Evolutionary conservation across 2,329 filamentous ascomycete species (phyloP).

Genomic region (Phyllosticta ampelicida): DNA sequence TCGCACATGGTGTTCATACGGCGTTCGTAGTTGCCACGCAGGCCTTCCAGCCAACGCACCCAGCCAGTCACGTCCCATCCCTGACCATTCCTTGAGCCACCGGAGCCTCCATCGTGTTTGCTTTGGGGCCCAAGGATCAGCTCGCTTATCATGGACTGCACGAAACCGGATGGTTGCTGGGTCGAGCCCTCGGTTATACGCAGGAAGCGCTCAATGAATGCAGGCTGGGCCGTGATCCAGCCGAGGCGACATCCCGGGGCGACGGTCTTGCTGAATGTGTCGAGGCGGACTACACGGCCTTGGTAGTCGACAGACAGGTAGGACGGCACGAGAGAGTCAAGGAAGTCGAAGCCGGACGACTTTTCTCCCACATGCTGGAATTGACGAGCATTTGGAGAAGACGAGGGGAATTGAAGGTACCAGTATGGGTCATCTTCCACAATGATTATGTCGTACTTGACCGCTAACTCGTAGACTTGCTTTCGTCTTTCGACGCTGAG

Average conservation of each 20-base stretch:
- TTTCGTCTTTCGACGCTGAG: constrained; percentile 62
- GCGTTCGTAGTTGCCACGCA: constrained; percentile 73
- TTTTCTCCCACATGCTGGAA: constrained; percentile 26
- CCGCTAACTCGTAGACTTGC: constrained; percentile 70
- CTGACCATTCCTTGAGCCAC: constrained; percentile 40
- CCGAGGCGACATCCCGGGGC: constrained; percentile 83
- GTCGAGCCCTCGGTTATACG: constrained; percentile 69
- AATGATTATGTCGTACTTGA: constrained; percentile 79
- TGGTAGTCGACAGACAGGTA: constrained; percentile 74
- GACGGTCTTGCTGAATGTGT: constrained; percentile 90
- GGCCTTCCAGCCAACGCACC: constrained; percentile 81
- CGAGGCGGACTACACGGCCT: constrained; percentile 77
- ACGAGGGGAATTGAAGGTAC: constrained; percentile 81
- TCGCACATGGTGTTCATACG: constrained; percentile 73
- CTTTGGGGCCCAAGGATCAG: constrained; percentile 62
- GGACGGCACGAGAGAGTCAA: constrained; percentile 74
- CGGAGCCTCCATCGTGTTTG: constrained; percentile 34
- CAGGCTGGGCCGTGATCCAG: constrained; percentile 80
- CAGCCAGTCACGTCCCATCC: constrained; percentile 77
- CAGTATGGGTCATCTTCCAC: constrained; percentile 94
- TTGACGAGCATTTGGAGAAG: constrained; percentile 33
- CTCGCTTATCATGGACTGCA: constrained; percentile 71
- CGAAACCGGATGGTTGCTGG: constrained; percentile 80
- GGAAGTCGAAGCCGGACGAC: constrained; percentile 59
- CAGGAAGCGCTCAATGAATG: constrained; percentile 59